phyloP scores from a whole-genome alignment of 805 yeast genomes.

The Priceomyces fermenticarens region DNA sequence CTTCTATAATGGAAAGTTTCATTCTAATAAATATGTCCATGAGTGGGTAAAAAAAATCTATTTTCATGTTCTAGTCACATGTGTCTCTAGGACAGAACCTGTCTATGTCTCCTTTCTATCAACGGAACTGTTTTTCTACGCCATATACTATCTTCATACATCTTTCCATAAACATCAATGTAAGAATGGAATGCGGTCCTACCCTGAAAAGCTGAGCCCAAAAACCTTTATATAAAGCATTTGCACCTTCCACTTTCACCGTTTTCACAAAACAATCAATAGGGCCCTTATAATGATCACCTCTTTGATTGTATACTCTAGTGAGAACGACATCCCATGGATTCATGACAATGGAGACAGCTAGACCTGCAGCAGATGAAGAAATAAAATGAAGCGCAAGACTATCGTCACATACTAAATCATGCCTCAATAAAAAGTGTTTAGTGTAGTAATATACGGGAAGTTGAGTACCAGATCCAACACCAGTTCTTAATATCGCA shows the following conservation, averaged over 20 bases:
- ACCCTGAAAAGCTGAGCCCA: slow-evolving; percentile 88
- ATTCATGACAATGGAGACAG: slow-evolving; percentile 93
- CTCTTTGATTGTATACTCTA: slow-evolving; percentile 92
- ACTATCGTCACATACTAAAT: slow-evolving; percentile 60
- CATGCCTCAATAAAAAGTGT: slow-evolving; percentile 50
- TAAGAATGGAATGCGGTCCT: slow-evolving; percentile 91
- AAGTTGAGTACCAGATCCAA: slow-evolving; percentile 92
- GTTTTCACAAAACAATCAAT: slow-evolving; percentile 87
- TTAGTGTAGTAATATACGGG: slow-evolving; percentile 86
- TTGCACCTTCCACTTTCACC: slow-evolving; percentile 73
- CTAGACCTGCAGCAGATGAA: slow-evolving; percentile 78
- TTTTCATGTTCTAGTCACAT: too few species aligned
- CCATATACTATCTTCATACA: slow-evolving; percentile 61
- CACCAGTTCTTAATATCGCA: slow-evolving; percentile 90
- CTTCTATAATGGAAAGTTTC: too few species aligned
- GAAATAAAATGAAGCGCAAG: slow-evolving; percentile 64
- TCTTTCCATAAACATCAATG: slow-evolving; percentile 93
- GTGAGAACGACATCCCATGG: slow-evolving; percentile 97
- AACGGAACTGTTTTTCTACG: slow-evolving; percentile 19
- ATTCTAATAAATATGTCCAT: too few species aligned
- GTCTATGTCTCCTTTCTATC: too few species aligned
- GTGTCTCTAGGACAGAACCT: too few species aligned
- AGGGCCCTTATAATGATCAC: slow-evolving; percentile 80
- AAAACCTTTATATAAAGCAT: slow-evolving; percentile 92
- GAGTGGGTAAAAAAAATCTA: too few species aligned